These are phyloP conservation scores for Verticillium tricorpus DNA, from an alignment of 2,329 filamentous ascomycete species.

Conservation along the genomic window DNA sequence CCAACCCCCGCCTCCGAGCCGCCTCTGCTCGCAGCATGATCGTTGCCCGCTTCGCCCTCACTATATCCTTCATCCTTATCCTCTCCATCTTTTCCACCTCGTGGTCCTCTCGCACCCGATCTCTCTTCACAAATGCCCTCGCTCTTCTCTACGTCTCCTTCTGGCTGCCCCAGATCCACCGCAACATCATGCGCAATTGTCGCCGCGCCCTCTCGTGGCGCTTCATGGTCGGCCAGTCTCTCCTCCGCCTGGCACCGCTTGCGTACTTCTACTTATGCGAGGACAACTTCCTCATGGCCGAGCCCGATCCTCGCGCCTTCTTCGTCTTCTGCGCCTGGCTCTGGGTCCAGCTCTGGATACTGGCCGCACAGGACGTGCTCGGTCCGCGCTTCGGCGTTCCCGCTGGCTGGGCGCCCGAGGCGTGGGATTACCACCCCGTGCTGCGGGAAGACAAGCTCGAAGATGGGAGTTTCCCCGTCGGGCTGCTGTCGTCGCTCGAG, in stretches of 20 bases:
- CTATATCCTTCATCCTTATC: constrained; percentile 52
- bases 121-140: constrained; percentile 57
- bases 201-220: constrained; percentile 87
- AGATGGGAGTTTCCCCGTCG: constrained; percentile 75
- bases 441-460: constrained; percentile 79
- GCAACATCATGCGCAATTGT: constrained; percentile 87
- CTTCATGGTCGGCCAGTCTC: constrained; percentile 80
- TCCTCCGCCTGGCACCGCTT: constrained; percentile 73
- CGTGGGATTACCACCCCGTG: constrained; percentile 93
- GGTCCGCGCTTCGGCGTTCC: constrained; percentile 85
- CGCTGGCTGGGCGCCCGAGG: constrained; percentile 61
- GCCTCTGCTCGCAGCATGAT: constrained; percentile 19
- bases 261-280: constrained; percentile 77
- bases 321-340: constrained; percentile 68
- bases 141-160: constrained; percentile 78
- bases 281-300: constrained; percentile 77
- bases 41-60: constrained; percentile 52
- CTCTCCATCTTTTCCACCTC: constrained; percentile 55
- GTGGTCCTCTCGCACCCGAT: constrained; percentile 53
- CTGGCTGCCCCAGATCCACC: constrained; percentile 87
- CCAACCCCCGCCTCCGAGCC: constrained; percentile 19
- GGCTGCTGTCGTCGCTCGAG: constrained; percentile 46
- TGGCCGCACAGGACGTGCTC: constrained; percentile 79
- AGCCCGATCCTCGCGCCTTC: constrained; percentile 63
- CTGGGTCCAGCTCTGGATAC: constrained; percentile 76